phyloP scores from a whole-genome alignment of 768 basidiomycete species.

The Lentinus tigrinus region DNA sequence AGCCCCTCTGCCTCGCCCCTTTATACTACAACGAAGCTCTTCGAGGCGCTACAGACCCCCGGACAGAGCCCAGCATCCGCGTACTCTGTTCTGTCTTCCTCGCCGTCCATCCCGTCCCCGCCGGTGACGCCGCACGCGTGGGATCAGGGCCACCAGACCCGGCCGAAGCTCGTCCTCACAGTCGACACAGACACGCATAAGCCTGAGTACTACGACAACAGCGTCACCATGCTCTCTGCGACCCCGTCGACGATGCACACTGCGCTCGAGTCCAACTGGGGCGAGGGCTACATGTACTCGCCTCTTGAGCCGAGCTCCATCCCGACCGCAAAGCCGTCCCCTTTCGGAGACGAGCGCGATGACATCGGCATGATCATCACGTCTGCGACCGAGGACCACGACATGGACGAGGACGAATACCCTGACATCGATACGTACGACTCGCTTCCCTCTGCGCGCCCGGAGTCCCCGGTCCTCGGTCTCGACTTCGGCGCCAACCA shows the following conservation, averaged over 20 bases:
- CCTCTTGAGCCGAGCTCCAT: conserved; percentile 21
- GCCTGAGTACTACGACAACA: conserved; percentile 46
- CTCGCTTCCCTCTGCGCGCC: conserved; percentile 18
- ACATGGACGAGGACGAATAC: conserved; percentile 25
- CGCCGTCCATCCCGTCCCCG: conserved; percentile 44
- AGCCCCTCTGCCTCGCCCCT: conserved; percentile 19
- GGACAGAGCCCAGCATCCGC: conserved; percentile 37
- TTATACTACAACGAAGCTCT: conserved; percentile 28
- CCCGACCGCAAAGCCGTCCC: conserved; percentile 22
- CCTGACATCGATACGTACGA: conserved; percentile 22
- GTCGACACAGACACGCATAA: conserved; percentile 54
- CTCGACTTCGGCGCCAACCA: conserved; percentile 17
- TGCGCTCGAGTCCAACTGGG: conserved; percentile 50
- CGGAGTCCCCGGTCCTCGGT: conserved; percentile 28
- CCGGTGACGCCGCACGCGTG: conserved; percentile 55
- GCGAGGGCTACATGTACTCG: conserved; percentile 30
- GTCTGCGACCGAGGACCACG: conserved; percentile 20
- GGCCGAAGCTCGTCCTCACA: conserved; percentile 39
- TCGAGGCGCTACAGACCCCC: conserved; percentile 24
- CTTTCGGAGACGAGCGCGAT: conserved; percentile 9
- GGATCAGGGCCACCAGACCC: conserved; percentile 10
- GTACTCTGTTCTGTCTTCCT: conserved; percentile 45
- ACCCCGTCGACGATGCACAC: conserved; percentile 72
- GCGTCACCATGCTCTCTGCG: conserved; percentile 42
- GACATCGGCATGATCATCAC: conserved; percentile 24